phyloP scores from a whole-genome alignment of 140 eudicot genomes.

The Erigeron philadelphicus region DNA sequence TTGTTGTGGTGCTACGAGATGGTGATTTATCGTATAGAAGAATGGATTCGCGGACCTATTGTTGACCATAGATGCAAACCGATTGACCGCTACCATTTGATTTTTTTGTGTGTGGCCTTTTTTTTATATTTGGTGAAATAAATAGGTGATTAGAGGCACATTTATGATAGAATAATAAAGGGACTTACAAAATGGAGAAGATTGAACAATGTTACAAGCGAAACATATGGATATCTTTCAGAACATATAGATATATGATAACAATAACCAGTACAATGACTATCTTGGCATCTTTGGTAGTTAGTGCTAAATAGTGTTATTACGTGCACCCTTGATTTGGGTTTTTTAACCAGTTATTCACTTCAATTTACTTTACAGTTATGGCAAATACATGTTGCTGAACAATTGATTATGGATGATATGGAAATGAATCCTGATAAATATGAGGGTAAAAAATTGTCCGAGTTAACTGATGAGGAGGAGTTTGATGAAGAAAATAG shows the following conservation, averaged over 20 bases:
- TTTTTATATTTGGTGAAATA: neutral
- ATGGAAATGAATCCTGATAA: slow-evolving; percentile 78
- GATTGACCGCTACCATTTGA: neutral
- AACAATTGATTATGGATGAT: slow-evolving; percentile 89
- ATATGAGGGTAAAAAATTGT: slow-evolving; percentile 60
- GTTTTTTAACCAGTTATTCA: neutral
- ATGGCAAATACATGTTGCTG: slow-evolving; percentile 95
- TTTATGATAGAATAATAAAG: neutral
- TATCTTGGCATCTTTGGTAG: neutral
- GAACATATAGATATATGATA: neutral
- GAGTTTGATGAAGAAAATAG: slow-evolving; percentile 80
- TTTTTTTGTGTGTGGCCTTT: neutral
- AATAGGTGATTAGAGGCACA: neutral
- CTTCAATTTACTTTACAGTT: slow-evolving; percentile 43
- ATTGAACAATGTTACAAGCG: neutral
- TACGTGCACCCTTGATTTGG: slow-evolving; percentile 1
- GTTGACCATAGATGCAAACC: no score
- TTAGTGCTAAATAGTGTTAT: neutral
- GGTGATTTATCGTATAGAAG: no score
- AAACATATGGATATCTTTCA: neutral
- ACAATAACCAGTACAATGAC: neutral
- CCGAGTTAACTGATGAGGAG: slow-evolving; percentile 79
- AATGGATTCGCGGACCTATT: no score
- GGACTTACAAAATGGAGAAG: neutral
- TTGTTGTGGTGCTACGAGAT: no score